These are phyloP conservation scores for Penicillium herquei DNA, from an alignment of 495 filamentous ascomycete species.

Conservation along the genomic window DNA sequence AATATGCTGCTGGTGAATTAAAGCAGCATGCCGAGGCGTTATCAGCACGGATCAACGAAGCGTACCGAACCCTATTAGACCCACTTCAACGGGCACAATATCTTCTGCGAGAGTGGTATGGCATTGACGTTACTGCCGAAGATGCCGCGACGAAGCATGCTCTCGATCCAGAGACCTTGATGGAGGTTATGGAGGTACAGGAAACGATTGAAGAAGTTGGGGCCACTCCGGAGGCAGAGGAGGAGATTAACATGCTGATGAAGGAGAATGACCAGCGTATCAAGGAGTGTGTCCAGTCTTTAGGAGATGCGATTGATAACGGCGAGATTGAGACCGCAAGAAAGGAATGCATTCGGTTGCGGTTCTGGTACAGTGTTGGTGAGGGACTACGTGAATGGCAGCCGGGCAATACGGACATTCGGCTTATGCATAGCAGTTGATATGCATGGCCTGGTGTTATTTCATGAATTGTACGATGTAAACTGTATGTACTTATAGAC, in stretches of 20 bases:
- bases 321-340: constrained; percentile 67
- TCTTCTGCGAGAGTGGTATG: constrained; percentile 63
- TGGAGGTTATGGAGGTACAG: constrained; percentile 83
- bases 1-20: constrained; percentile 51
- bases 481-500: neutral
- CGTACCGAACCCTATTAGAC: constrained; percentile 76
- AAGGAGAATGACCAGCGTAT: constrained; percentile 68
- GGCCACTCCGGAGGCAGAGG: constrained; percentile 55
- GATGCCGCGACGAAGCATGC: constrained; percentile 65
- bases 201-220: constrained; percentile 75
- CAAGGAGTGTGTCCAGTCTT: constrained; percentile 48
- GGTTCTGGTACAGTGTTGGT: constrained; percentile 89
- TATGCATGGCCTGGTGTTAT: neutral
- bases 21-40: constrained; percentile 67
- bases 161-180: constrained; percentile 69
- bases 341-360: constrained; percentile 69
- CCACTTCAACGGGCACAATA: constrained; percentile 84
- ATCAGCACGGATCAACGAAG: constrained; percentile 80
- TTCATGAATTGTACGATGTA: neutral
- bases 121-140: constrained; percentile 67
- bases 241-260: constrained; percentile 59
- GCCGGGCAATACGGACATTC: constrained; percentile 63
- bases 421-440: constrained; percentile 54
- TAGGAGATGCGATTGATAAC: constrained; percentile 62
- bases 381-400: constrained; percentile 83